phyloP scores from a whole-genome alignment of 1,139 yeast species.

The Meyerozyma guilliermondii region DNA sequence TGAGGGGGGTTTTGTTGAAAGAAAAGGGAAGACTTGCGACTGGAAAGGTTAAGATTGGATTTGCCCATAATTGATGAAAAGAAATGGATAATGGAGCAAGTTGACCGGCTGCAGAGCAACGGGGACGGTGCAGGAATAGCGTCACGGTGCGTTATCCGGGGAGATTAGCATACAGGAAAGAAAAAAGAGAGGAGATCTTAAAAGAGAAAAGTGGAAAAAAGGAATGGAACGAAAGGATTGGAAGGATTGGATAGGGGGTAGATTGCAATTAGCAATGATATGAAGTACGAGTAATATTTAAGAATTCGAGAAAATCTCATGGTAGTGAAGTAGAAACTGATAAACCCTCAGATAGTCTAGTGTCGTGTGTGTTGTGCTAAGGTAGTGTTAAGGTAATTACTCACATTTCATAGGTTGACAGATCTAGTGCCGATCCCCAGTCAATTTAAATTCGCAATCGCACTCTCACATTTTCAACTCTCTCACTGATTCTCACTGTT shows the following conservation, averaged over 20 bases:
- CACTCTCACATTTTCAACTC: too few species aligned
- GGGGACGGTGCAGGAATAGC: not conserved
- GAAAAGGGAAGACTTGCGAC: conserved; percentile 36
- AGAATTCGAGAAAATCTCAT: too few species aligned
- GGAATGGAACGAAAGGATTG: not conserved
- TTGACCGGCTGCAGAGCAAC: not conserved
- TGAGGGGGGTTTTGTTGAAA: conserved; percentile 39
- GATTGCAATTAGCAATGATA: too few species aligned
- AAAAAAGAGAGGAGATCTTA: not conserved
- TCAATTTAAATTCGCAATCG: too few species aligned
- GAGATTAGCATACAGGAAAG: not conserved
- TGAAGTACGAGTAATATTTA: too few species aligned
- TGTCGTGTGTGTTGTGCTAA: too few species aligned
- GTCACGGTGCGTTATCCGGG: conserved; percentile 2
- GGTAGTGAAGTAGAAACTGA: too few species aligned
- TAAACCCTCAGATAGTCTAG: too few species aligned
- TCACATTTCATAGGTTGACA: too few species aligned
- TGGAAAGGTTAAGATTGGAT: conserved; percentile 37
- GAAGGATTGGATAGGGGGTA: not conserved
- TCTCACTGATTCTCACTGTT: too few species aligned
- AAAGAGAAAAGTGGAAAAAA: not conserved
- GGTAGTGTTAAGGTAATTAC: too few species aligned
- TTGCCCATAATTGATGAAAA: conserved; percentile 6
- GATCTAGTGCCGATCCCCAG: too few species aligned
- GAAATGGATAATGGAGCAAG: not conserved